Evolutionary conservation across 257 asterid genomes (phyloP), one percentile per base, ranked within the genome.

Genomic region (Solanum commersonii): DNA sequence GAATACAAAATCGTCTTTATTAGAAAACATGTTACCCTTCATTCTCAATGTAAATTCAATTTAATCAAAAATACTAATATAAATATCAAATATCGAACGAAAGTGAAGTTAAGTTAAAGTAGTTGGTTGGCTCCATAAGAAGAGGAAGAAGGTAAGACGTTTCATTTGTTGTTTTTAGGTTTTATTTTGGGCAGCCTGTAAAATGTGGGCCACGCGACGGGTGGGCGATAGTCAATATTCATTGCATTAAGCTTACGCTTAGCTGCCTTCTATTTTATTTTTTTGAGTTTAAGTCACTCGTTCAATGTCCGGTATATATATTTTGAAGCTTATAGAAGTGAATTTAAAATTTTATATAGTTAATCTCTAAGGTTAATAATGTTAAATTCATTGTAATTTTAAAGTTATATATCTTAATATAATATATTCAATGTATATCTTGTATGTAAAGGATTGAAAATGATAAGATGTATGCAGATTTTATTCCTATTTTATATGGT

Each of bases 161-260:
- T 77, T 38, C 83, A 27, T 29, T 71, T 9, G 14, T 18, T 6
- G 42, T 18, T 82, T 56, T 65, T 60, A 8, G 37, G 70, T 46
- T 46, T 4, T 5, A 46, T 46, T 46, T 46, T 46, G 59, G 86
- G 88, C 92, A 90, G 90, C 82, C 91, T 90, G 90, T 88, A 40
- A 84, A 14, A 11, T 16, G 8, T 87, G 92, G 87, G 74, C 91
- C 91, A 88, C 90, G 31, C 37, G 2, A 22, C 11, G 67, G 68
- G 13, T 60, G 68, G 27, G 56, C 52, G 3, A 77, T 77, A 23
- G 13, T 76, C 83, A 74, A 23, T 76, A 76, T 76, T 38, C 83
- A 76, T 38, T 76, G 83, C 59, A 25, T 40, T 38, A 38, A 35
- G 87, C 60, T 89, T 73, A 31, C 5, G 15, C 37, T 79, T 79